These are phyloP conservation scores for Arthroderma uncinatum DNA, from an alignment of 2,329 filamentous ascomycete species.

Conservation along the genomic window DNA sequence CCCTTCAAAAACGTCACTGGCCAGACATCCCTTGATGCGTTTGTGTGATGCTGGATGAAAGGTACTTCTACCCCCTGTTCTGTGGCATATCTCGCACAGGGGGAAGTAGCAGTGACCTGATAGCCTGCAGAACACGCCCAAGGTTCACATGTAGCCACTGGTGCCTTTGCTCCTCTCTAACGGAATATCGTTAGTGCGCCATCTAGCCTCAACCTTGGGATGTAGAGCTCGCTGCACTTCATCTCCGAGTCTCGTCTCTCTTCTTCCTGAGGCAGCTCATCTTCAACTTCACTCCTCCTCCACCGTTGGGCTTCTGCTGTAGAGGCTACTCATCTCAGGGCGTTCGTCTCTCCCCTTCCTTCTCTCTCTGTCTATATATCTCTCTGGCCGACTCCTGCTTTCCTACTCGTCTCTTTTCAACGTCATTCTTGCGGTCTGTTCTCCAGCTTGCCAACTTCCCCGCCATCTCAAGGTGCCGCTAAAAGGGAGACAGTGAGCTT, in stretches of 20 bases:
- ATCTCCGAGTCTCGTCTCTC: too few species aligned
- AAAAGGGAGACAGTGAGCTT: neutral
- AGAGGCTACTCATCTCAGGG: too few species aligned
- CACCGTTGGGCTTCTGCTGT: too few species aligned
- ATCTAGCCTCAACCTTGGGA: neutral
- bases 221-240: neutral
- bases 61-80: neutral
- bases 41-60: neutral
- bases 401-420: neutral
- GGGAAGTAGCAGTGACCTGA: neutral
- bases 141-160: neutral
- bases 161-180: neutral
- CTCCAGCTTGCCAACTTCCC: neutral
- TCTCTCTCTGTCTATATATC: too few species aligned
- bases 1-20: neutral
- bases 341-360: too few species aligned
- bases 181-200: constrained; percentile 3
- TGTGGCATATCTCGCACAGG: neutral
- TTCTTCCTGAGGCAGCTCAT: neutral
- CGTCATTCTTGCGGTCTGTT: neutral
- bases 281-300: neutral
- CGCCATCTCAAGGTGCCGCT: neutral
- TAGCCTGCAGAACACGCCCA: neutral
- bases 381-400: too few species aligned
- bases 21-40: neutral